Evolutionary conservation across 73 alveolate genomes (phyloP).

Genomic region (Paramecium sexaurelia): DNA sequence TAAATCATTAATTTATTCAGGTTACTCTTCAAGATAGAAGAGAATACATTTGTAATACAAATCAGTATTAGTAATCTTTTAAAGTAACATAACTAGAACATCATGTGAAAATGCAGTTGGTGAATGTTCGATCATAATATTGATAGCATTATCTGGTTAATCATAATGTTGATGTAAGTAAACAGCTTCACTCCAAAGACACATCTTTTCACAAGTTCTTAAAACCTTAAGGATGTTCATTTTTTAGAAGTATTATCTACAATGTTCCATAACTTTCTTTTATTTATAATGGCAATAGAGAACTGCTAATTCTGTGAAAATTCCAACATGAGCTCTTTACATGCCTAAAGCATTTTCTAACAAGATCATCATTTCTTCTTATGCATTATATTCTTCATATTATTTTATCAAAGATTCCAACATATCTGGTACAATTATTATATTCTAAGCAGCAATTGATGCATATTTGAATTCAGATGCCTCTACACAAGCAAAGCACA

Average conservation of each 20-base stretch:
- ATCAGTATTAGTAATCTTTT: slow-evolving; percentile 93
- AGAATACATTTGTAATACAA: slow-evolving; percentile 94
- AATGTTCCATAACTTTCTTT: slow-evolving; percentile 96
- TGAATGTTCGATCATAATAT: slow-evolving; percentile 98
- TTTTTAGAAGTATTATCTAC: slow-evolving; percentile 91
- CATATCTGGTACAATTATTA: slow-evolving; percentile 95
- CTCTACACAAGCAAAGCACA: slow-evolving; percentile 97
- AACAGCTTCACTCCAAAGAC: slow-evolving; percentile 98
- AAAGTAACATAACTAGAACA: slow-evolving; percentile 86
- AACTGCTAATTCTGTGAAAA: slow-evolving; percentile 97
- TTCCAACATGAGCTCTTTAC: slow-evolving; percentile 95
- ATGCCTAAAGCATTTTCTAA: slow-evolving; percentile 94
- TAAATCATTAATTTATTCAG: slow-evolving; percentile 95
- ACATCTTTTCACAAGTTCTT: slow-evolving; percentile 95
- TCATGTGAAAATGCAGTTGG: slow-evolving; percentile 98
- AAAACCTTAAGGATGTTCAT: slow-evolving; percentile 94
- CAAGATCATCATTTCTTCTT: slow-evolving; percentile 90
- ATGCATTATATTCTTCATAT: slow-evolving; percentile 97
- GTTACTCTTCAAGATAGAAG: slow-evolving; percentile 97
- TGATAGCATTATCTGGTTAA: slow-evolving; percentile 96
- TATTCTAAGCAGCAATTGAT: slow-evolving; percentile 93
- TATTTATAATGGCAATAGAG: slow-evolving; percentile 95
- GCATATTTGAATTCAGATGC: slow-evolving; percentile 98
- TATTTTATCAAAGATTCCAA: slow-evolving; percentile 94
- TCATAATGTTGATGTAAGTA: slow-evolving; percentile 95